These are phyloP conservation scores for Manihot esculenta DNA, from an alignment of 441 rosid species.

Conservation along the genomic window DNA sequence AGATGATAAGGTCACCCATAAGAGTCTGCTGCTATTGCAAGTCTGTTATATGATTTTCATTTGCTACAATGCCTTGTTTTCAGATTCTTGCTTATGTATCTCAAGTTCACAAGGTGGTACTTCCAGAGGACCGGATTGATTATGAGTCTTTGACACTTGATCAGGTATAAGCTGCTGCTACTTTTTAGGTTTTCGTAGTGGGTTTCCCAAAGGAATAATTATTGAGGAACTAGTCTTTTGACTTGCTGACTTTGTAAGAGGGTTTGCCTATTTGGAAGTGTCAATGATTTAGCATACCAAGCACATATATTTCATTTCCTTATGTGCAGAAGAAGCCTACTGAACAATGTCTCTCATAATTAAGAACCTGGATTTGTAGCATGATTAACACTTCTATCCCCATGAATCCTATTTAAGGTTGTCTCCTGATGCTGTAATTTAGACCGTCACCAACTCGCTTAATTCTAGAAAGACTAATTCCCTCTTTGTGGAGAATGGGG, in stretches of 20 bases:
- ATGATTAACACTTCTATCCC: background rate
- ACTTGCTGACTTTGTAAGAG: background rate
- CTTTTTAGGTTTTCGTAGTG: background rate
- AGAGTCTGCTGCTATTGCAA: conserved; percentile 2
- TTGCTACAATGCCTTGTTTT: conserved; percentile 17
- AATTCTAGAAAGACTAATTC: background rate
- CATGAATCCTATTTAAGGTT: background rate
- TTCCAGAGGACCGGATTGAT: conserved; percentile 74
- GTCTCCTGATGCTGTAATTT: background rate
- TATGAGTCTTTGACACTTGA: conserved; percentile 63
- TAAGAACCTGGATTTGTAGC: conserved; percentile 1
- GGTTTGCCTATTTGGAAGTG: background rate
- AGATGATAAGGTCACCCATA: background rate
- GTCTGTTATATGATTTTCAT: conserved; percentile 1
- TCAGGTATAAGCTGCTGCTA: conserved; percentile 46
- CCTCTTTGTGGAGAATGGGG: conserved; percentile 2
- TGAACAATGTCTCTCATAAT: background rate
- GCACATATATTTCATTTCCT: background rate
- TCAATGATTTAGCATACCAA: background rate
- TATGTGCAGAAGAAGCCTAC: background rate
- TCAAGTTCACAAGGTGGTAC: conserved; percentile 78
- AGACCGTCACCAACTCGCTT: background rate
- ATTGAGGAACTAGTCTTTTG: background rate
- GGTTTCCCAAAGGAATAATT: background rate
- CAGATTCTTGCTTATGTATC: conserved; percentile 96